Evolutionary conservation across 345 rosid species (phyloP), one percentile per base, ranked within the genome.

Genomic region (Noccaea bulbosa): DNA sequence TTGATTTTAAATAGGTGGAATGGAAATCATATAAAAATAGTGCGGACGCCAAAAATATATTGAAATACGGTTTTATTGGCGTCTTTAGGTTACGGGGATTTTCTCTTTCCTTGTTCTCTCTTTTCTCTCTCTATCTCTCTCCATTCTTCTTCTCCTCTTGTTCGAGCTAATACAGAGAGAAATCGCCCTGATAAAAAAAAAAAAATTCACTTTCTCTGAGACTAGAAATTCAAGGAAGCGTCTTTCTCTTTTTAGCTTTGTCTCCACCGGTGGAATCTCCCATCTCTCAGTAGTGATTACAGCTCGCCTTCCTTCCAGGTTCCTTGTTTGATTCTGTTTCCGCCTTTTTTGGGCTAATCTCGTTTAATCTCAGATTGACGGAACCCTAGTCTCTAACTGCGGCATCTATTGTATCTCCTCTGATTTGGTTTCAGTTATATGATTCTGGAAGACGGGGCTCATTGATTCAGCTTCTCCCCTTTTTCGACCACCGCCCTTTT

Each of bases 41-140:
- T 27, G 78, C 78, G 78, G 78, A 75, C 78, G 78, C 74, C 39
- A 68, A 75, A 75, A 75, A 53, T 30, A 75, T 6, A 53, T 15
- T 75, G 69, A 69, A 75, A 75, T 68, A 61, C 11, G 44, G 53
- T 75, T 75, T 37, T 8, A 46, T 68, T 30, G 51, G 70, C 34
- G 24, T 27, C 52, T 62, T 68, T 75, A 75, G 78, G 78, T 75
- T 46, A 74, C 73, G 45, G 43, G 63, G 73, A 61, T 43, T 59
- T 65, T 58, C 52, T 61, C 62, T 52, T n/a, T 52, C 56, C 5
- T 55, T 37, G 8, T 56, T 10, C 34, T 72, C 54, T 51, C 8
- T 55, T 54, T 10, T 24, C 11, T 48, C 11, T 8, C 20, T 7
- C 2, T 37, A 9, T 22, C 44, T 20, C 7, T 22, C 37, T 68